Evolutionary conservation across 2,329 filamentous ascomycete species (phyloP).

Genomic region (Byssothecium circinans): DNA sequence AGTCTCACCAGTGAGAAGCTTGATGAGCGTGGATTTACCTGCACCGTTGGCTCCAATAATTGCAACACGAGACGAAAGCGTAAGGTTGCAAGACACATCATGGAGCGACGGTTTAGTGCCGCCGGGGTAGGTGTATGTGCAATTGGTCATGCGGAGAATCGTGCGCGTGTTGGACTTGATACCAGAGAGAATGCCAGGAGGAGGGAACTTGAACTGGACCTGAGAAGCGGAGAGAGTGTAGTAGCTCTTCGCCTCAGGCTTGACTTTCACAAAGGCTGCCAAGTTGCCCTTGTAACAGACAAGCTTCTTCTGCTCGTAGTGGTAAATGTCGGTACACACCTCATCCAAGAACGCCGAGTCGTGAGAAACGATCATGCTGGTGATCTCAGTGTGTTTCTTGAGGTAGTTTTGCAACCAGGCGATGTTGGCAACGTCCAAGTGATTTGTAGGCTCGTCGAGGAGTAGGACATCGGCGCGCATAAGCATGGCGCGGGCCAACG

Average conservation of each 20-base stretch:
- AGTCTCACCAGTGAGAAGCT: slow-evolving; percentile 89
- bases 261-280: slow-evolving; percentile 79
- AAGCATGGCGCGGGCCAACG: slow-evolving; percentile 92
- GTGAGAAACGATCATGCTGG: slow-evolving; percentile 96
- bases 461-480: slow-evolving; percentile 95
- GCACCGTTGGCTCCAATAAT: slow-evolving; percentile 98
- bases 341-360: slow-evolving; percentile 97
- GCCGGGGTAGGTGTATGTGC: slow-evolving; percentile 91
- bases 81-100: slow-evolving; percentile 85
- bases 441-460: slow-evolving; percentile 98
- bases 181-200: slow-evolving; percentile 88
- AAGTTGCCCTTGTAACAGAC: slow-evolving; percentile 82
- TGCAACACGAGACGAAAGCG: slow-evolving; percentile 87
- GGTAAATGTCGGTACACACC: slow-evolving; percentile 98
- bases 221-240: slow-evolving; percentile 89
- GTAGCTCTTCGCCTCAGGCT: slow-evolving; percentile 95
- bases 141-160: slow-evolving; percentile 92
- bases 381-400: slow-evolving; percentile 94
- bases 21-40: slow-evolving; percentile 97
- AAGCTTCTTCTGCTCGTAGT: slow-evolving; percentile 98
- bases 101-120: slow-evolving; percentile 81
- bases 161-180: slow-evolving; percentile 94
- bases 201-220: slow-evolving; percentile 97
- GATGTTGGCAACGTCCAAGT: slow-evolving; percentile 94
- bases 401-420: slow-evolving; percentile 95